Evolutionary conservation across 2,329 filamentous ascomycete species (phyloP).

Genomic region (Mollisiaceae sp.): DNA sequence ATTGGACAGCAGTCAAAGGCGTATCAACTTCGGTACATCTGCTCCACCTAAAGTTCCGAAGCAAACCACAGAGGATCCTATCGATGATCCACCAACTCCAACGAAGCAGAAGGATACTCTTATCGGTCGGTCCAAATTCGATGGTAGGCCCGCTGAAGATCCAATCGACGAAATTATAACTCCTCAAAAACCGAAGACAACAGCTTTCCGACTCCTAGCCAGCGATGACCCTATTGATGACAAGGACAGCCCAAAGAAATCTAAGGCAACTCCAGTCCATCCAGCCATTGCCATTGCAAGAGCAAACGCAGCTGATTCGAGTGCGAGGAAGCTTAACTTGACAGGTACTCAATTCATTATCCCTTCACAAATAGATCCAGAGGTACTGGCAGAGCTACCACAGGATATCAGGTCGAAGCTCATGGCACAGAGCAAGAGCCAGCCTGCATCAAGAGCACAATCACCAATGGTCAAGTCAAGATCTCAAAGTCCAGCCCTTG

Average conservation of each 20-base stretch:
- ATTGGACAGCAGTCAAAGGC: slow-evolving; percentile 77
- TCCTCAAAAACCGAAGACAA: slow-evolving; percentile 35
- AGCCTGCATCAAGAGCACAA: slow-evolving; percentile 36
- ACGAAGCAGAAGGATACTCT: slow-evolving; percentile 41
- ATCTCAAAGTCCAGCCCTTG: slow-evolving; percentile 33
- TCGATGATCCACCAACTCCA: slow-evolving; percentile 54
- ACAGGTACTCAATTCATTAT: slow-evolving; percentile 91
- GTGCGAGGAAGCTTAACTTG: slow-evolving; percentile 74
- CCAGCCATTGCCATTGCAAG: slow-evolving; percentile 58
- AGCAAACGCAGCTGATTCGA: slow-evolving; percentile 51
- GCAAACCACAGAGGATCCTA: slow-evolving; percentile 49
- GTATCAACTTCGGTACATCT: slow-evolving; percentile 72
- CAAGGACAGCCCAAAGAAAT: slow-evolving; percentile 57
- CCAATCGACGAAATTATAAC: slow-evolving; percentile 36
- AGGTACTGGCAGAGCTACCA: slow-evolving; percentile 83
- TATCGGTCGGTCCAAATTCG: slow-evolving; percentile 28
- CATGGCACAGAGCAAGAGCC: slow-evolving; percentile 57
- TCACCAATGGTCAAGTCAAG: slow-evolving; percentile 41
- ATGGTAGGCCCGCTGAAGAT: slow-evolving; percentile 32
- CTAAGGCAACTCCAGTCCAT: slow-evolving; percentile 51
- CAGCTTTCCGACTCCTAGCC: slow-evolving; percentile 16
- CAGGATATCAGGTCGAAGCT: slow-evolving; percentile 81
- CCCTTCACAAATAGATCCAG: slow-evolving; percentile 79
- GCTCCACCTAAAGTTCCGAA: slow-evolving; percentile 45
- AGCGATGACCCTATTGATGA: slow-evolving; percentile 59